phyloP scores from a whole-genome alignment of 768 basidiomycete genomes.

The Cystobasidium ongulense region DNA sequence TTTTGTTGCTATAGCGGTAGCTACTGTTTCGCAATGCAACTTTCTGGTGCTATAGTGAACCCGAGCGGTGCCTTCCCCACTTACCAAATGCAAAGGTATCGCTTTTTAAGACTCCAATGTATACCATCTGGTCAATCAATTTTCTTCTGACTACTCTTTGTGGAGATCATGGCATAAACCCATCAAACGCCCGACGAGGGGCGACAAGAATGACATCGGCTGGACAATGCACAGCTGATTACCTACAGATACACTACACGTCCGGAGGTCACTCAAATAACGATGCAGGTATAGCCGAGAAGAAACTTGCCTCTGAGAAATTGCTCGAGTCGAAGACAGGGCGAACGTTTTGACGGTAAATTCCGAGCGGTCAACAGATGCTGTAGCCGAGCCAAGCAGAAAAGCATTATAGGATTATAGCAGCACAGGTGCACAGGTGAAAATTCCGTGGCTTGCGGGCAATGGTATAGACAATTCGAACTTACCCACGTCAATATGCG shows the following conservation, averaged over 20 bases:
- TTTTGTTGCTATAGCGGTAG: too few relatives aligned
- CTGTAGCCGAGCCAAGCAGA: background rate
- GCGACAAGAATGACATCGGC: background rate
- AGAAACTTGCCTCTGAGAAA: background rate
- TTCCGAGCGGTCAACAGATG: background rate
- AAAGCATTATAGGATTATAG: too few relatives aligned
- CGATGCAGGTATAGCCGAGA: background rate
- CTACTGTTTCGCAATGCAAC: too few relatives aligned
- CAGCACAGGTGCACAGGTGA: background rate
- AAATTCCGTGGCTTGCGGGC: background rate
- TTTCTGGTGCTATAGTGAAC: constrained; percentile 16
- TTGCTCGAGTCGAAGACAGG: background rate
- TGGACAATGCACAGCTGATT: background rate
- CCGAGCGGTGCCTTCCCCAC: background rate
- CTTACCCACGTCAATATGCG: background rate
- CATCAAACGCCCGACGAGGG: background rate
- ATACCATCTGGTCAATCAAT: background rate
- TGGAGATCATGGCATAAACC: background rate
- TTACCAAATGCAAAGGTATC: too few relatives aligned
- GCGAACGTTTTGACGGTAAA: background rate
- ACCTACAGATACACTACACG: background rate
- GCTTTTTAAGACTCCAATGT: too few relatives aligned
- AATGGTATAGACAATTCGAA: background rate
- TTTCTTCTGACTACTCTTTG: background rate
- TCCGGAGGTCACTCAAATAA: background rate